These are phyloP conservation scores for Bonia amplexicaulis DNA, from an alignment of 176 grass and related monocot genomes.

Conservation along the genomic window DNA sequence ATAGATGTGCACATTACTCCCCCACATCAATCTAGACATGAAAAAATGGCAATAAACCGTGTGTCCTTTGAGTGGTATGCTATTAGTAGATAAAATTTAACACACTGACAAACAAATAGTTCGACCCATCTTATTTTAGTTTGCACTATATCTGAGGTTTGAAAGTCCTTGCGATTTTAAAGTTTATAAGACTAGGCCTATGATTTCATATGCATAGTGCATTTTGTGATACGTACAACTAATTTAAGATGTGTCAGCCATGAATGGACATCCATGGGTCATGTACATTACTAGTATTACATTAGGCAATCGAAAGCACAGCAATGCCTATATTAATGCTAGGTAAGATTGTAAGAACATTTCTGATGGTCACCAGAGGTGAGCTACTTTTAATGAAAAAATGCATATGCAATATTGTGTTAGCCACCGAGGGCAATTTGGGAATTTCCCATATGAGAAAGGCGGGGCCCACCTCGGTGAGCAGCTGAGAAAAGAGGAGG, in stretches of 20 bases:
- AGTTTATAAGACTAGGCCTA: background rate
- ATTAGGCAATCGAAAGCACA: background rate
- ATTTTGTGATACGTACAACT: too few species aligned
- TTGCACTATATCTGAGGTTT: background rate
- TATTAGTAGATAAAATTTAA: background rate
- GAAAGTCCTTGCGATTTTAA: background rate
- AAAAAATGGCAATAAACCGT: background rate
- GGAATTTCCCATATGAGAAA: too few species aligned
- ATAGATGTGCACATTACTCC: too few species aligned
- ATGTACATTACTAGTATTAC: too few species aligned
- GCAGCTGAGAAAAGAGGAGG: too few species aligned
- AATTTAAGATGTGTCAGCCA: too few species aligned
- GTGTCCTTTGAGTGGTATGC: background rate
- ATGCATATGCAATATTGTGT: background rate
- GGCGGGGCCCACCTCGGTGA: too few species aligned
- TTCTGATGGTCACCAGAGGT: background rate
- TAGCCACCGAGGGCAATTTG: too few species aligned
- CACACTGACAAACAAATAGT: background rate
- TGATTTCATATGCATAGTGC: background rate
- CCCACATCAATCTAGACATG: background rate
- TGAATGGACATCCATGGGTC: too few species aligned
- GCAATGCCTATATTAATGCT: background rate
- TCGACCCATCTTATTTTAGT: too few species aligned
- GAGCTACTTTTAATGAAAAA: background rate
- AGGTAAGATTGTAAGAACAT: background rate